Conservation (phyloP, 2,329 filamentous ascomycete species). For the Coniochaeta sp. region DNA sequence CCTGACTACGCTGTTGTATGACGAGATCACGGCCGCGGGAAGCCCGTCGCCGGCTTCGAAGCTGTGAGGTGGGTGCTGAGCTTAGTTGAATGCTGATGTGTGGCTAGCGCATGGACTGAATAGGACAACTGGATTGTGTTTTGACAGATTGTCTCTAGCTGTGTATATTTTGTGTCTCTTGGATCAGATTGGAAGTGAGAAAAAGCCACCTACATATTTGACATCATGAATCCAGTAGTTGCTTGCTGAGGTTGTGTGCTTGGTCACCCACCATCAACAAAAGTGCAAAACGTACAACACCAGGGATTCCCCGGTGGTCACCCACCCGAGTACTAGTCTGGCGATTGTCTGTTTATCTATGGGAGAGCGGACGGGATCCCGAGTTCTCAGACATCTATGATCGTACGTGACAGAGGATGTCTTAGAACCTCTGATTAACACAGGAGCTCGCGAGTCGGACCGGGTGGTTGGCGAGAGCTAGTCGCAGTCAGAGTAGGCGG, state of each 20-base stretch:
- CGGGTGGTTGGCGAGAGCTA: too few species aligned
- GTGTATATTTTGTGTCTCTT: background rate
- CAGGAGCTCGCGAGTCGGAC: too few species aligned
- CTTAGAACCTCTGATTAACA: too few species aligned
- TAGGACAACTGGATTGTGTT: background rate
- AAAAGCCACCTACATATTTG: background rate
- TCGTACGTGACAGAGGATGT: too few species aligned
- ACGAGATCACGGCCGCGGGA: conserved; percentile 75
- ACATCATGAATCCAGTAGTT: background rate
- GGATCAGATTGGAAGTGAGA: background rate
- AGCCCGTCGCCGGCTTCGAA: conserved; percentile 54
- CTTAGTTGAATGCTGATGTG: background rate
- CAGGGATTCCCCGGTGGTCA: too few species aligned
- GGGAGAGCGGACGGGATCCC: conserved; percentile 8
- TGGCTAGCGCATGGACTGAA: background rate
- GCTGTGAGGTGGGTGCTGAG: conserved; percentile 35
- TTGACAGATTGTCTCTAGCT: background rate
- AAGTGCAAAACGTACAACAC: too few species aligned
- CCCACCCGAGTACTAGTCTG: too few species aligned
- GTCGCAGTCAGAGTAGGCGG: too few species aligned
- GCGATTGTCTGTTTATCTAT: too few species aligned
- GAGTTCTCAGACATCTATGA: too few species aligned
- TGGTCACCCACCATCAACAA: too few species aligned
- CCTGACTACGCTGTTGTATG: conserved; percentile 76
- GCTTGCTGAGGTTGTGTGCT: background rate